Conservation (phyloP, 176 grass and related monocot species). For the Raddia distichophylla region DNA sequence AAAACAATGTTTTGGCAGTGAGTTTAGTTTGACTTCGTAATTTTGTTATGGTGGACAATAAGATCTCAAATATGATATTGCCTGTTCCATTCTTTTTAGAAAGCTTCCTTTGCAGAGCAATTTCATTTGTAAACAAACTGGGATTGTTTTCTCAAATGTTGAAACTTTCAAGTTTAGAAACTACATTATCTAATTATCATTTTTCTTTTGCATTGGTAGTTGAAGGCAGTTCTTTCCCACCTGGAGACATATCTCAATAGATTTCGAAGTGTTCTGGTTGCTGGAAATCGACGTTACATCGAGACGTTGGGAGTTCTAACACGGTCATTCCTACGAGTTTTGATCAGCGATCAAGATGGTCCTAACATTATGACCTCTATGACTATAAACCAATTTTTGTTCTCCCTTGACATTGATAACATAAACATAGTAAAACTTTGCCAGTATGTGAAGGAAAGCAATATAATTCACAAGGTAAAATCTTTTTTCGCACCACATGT, state of each 20-base stretch:
- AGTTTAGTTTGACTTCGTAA: neutral
- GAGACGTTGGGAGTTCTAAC: constrained; percentile 82
- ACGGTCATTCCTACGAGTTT: constrained; percentile 60
- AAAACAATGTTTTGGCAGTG: neutral
- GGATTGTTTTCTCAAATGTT: constrained; percentile 1
- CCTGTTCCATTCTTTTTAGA: constrained; percentile 4
- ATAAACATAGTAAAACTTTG: constrained; percentile 94
- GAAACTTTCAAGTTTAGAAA: neutral
- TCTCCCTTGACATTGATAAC: constrained; percentile 94
- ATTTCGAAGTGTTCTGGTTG: constrained; percentile 75
- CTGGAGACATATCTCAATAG: constrained; percentile 75
- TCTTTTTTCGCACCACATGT: neutral
- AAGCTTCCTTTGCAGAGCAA: constrained; percentile 10
- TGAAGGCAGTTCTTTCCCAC: constrained; percentile 67
- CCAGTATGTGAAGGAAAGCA: constrained; percentile 94
- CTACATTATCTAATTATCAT: constrained; percentile 25
- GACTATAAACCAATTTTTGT: constrained; percentile 94
- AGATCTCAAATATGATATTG: neutral
- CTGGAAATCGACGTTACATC: constrained; percentile 89
- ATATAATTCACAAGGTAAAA: constrained; percentile 88
- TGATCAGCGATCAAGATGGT: constrained; percentile 44
- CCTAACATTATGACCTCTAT: constrained; percentile 56
- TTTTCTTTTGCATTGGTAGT: constrained; percentile 56
- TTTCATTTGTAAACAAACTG: constrained; percentile 5
- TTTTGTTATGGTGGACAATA: neutral